These are phyloP conservation scores for Jaminaea rosea DNA, from an alignment of 1,284 basidiomycete genomes.

Conservation along the genomic window DNA sequence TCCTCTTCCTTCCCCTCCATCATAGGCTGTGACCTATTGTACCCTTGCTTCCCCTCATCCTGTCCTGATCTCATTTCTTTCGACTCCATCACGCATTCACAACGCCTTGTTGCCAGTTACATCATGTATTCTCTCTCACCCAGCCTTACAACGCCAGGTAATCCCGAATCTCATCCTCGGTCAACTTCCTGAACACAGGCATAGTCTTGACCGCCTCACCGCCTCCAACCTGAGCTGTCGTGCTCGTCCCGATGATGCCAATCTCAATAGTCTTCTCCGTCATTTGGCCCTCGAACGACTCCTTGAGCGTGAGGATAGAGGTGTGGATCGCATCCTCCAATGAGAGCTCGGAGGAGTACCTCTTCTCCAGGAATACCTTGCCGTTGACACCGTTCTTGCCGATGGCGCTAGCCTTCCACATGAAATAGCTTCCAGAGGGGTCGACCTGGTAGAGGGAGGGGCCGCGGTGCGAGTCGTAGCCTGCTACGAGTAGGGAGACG, in stretches of 20 bases:
- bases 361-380: conserved; percentile 95
- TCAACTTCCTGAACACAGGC: conserved; percentile 39
- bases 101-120: too few species aligned
- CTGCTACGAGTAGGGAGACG: conserved; percentile 89
- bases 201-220: conserved; percentile 15
- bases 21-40: too few species aligned
- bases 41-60: too few species aligned
- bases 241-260: conserved; percentile 63
- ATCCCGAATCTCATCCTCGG: conserved; percentile 35
- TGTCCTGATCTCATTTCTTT: too few species aligned
- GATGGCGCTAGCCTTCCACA: conserved; percentile 99
- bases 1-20: too few species aligned
- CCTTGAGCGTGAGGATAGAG: conserved; percentile 93
- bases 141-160: too few species aligned
- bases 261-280: conserved; percentile 99
- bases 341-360: conserved; percentile 96
- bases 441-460: conserved; percentile 96
- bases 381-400: conserved; percentile 99
- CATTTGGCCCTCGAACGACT: conserved; percentile 99
- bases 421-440: conserved; percentile 85
- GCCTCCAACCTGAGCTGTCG: conserved; percentile 14
- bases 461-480: conserved; percentile 84
- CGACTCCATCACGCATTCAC: too few species aligned
- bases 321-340: conserved; percentile 99
- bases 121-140: too few species aligned